Conservation (phyloP, 345 rosid genomes). For the Brassica incana region DNA sequence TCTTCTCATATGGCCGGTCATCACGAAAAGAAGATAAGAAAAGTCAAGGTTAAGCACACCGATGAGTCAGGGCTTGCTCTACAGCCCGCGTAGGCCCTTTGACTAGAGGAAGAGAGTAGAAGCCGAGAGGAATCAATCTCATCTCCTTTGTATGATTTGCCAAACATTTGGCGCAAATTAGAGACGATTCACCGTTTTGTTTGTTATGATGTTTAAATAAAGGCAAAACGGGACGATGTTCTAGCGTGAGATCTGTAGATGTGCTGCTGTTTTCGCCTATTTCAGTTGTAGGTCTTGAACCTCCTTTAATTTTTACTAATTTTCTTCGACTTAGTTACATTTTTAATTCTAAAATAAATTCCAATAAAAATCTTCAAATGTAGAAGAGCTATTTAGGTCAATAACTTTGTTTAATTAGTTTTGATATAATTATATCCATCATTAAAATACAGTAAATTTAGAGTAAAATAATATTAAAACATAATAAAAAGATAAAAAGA, state of each 20-base stretch:
- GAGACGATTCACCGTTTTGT: constrained; percentile 16
- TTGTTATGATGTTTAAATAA: constrained; percentile 3
- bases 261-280: not conserved
- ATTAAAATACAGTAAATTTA: too few relatives aligned
- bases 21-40: constrained; percentile 50
- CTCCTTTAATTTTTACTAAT: not conserved
- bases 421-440: too few relatives aligned
- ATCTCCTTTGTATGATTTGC: constrained; percentile 7
- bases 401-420: too few relatives aligned
- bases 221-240: constrained; percentile 16
- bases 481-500: too few relatives aligned
- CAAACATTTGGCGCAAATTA: constrained; percentile 18
- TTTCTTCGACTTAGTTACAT: not conserved
- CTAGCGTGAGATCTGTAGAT: not conserved
- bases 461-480: not conserved
- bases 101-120: constrained; percentile 32
- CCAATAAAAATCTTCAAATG: not conserved
- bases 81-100: constrained; percentile 44
- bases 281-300: not conserved
- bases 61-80: constrained; percentile 44
- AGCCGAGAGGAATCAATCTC: not conserved
- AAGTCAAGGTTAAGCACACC: constrained; percentile 39
- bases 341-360: too few relatives aligned
- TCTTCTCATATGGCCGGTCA: constrained; percentile 47
- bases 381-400: too few relatives aligned